Base-by-base conservation (phyloP, 495 filamentous ascomycete species). In the Tricharina praecox region DNA sequence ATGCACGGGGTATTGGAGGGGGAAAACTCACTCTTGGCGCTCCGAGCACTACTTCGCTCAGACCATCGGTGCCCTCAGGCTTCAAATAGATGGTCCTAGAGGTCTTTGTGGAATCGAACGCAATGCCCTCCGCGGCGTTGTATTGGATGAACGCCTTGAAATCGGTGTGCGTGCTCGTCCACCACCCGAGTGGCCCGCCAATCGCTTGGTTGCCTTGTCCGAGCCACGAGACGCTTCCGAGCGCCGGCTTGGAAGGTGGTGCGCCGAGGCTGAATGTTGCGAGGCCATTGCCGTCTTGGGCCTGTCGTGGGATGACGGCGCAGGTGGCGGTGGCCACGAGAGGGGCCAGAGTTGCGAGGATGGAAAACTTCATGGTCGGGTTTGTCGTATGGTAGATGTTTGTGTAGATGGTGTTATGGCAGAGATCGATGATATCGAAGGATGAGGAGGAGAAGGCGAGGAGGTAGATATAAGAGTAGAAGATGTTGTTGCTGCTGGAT, bases 101-200 rank as follows among this genome's bases (percentile, higher is more conserved):
- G 9, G 54, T 57, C 36, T 45, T 4, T 1, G 9, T 10, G 3
- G 55, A 32, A 32, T 58, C 48, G 16, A 53, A 53, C 10, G 55
- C 47, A 32, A 53, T 50, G 2, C 49, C 55, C n/a, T 34, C 13
- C 2, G 43, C 40, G 0, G 20, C 11, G 15, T 57, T 57, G 26
- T 39, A 48, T 28, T 58, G 54, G 16, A 57, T 50, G 28, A 58
- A 58, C 2, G 23, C 23, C 8, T 39, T 25, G 3, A 38, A 23
- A 5, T 28, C 44, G 10, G 34, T 30, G 10, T 38, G 48, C 0
- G 16, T 24, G 8, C 10, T 15, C 11, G 33, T 13, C 19, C 20
- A 54, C 52, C 53, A 57, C 33, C 54, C 54, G 3, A 56, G 20
- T 15, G 36, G 21, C 11, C 49, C 54, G 26, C 13, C 23, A 19